Conservation (phyloP, 176 grass and related monocot genomes). For the Zoysia pacifica region DNA sequence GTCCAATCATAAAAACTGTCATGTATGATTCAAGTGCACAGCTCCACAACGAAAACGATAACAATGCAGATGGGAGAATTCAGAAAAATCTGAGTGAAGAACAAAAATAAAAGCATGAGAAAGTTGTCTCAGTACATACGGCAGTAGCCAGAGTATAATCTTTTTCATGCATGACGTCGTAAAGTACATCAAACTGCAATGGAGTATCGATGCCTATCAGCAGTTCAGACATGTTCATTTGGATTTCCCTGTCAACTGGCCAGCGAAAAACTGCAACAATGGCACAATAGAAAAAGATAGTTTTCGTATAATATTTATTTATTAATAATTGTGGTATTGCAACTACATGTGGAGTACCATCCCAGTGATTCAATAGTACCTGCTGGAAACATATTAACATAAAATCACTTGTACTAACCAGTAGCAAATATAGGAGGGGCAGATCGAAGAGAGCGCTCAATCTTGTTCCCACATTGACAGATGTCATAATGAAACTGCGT, state of each 20-base stretch:
- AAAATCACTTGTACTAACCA: neutral
- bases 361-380: no score
- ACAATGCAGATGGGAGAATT: neutral
- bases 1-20: slow-evolving; percentile 2
- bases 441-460: neutral
- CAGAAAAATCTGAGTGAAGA: neutral
- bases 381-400: no score
- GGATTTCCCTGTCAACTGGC: neutral
- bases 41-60: neutral
- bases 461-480: slow-evolving; percentile 3
- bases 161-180: neutral
- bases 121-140: neutral
- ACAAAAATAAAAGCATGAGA: neutral
- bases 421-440: slow-evolving; percentile 8
- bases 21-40: neutral
- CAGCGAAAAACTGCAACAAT: neutral
- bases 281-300: no score
- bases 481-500: neutral
- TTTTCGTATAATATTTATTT: no score
- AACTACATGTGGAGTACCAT: no score
- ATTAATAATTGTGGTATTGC: no score
- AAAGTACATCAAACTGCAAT: neutral
- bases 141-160: slow-evolving; percentile 11
- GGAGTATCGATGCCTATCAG: neutral
- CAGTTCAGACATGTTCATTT: neutral